Percentiles rank a stretch among this genome's conserved stretches.
These are phyloP conservation scores for Mycena indigotica DNA, from an alignment of 768 basidiomycete genomes.

Conservation along the genomic window DNA sequence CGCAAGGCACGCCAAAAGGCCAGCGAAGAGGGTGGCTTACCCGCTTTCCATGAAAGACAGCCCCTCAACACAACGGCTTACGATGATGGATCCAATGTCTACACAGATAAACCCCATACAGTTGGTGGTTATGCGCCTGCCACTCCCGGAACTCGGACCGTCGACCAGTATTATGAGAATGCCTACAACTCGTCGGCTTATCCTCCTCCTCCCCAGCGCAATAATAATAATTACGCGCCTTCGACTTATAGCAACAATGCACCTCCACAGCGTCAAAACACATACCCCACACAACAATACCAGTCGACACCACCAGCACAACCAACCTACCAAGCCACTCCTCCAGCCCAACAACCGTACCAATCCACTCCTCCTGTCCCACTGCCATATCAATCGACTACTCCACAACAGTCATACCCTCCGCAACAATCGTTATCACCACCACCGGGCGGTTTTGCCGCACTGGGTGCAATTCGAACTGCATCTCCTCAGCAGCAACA, in stretches of 20 bases:
- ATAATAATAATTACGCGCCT: slow-evolving; percentile 32
- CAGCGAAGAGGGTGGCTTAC: slow-evolving; percentile 65
- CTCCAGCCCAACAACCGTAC: slow-evolving; percentile 14
- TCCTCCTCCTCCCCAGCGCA: slow-evolving; percentile 47
- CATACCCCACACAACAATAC: slow-evolving; percentile 24
- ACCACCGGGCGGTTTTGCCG: slow-evolving; percentile 21
- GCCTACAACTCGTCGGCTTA: slow-evolving; percentile 37
- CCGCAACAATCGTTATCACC: slow-evolving; percentile 38
- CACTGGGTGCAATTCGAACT: not conserved
- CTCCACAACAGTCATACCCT: slow-evolving; percentile 20
- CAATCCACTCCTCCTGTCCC: slow-evolving; percentile 18
- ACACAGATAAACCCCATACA: slow-evolving; percentile 53
- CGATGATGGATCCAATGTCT: slow-evolving; percentile 58
- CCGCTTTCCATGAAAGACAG: slow-evolving; percentile 73
- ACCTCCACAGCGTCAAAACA: slow-evolving; percentile 25
- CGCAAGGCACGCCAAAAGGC: slow-evolving; percentile 68
- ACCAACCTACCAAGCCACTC: slow-evolving; percentile 11
- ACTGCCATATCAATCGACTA: slow-evolving; percentile 43
- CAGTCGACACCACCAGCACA: slow-evolving; percentile 31
- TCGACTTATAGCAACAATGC: slow-evolving; percentile 32
- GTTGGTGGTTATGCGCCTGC: slow-evolving; percentile 69
- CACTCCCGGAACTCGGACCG: slow-evolving; percentile 63
- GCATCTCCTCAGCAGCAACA: slow-evolving; percentile 17
- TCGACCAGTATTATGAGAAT: slow-evolving; percentile 69
- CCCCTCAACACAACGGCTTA: slow-evolving; percentile 59